These are phyloP conservation scores for Flaveria ramosissima DNA, from an alignment of 129 eudicot species.

Conservation along the genomic window DNA sequence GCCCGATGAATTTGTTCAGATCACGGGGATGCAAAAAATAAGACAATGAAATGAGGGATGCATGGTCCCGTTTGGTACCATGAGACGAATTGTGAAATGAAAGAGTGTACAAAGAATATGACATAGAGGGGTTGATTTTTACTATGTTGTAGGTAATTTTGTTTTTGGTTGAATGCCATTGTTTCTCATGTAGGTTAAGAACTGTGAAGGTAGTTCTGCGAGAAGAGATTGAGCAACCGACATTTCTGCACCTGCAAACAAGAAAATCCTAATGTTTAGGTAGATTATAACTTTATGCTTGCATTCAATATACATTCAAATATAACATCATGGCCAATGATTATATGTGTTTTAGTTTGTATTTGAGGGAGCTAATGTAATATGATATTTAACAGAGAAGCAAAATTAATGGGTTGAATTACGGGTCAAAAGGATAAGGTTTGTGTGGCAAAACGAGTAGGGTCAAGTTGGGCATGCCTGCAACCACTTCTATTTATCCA, in stretches of 20 bases:
- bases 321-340: not conserved
- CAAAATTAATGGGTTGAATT: not conserved
- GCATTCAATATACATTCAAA: not conserved
- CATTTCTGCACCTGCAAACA: constrained; percentile 64
- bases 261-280: constrained; percentile 4
- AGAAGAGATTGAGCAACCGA: constrained; percentile 86
- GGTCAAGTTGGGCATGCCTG: not conserved
- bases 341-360: not conserved
- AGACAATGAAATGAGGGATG: constrained; percentile 13
- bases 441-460: not conserved
- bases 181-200: constrained; percentile 76
- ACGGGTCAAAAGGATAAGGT: not conserved
- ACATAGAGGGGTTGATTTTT: constrained; percentile 23
- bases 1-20: constrained; percentile 15
- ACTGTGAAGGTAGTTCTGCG: constrained; percentile 88
- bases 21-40: constrained; percentile 27
- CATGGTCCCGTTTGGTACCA: constrained; percentile 22
- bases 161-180: constrained; percentile 60
- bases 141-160: constrained; percentile 37
- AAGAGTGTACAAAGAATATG: constrained; percentile 34
- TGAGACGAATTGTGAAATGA: constrained; percentile 23
- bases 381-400: not conserved
- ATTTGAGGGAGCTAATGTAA: not conserved
- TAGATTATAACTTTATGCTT: not conserved
- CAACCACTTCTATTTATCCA: not conserved